Evolutionary conservation across 2,329 filamentous ascomycete genomes (phyloP).

Genomic region (Alternaria angustiovoidea): DNA sequence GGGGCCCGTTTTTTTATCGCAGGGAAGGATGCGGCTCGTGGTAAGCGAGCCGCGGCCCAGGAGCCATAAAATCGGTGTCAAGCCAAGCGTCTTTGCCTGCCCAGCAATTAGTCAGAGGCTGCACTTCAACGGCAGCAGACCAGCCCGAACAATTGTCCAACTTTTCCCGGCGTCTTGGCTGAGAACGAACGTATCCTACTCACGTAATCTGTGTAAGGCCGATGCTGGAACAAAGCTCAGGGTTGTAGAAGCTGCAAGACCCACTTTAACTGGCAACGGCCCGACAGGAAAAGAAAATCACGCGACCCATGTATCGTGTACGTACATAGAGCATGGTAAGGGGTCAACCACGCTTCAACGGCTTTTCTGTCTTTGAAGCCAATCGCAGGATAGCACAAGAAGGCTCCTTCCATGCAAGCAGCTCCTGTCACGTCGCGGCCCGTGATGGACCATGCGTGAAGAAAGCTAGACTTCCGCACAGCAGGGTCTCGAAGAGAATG

Average conservation of each 20-base stretch:
- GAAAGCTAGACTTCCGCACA: background rate
- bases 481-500: background rate
- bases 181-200: background rate
- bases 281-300: conserved; percentile 5
- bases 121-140: background rate
- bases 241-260: background rate
- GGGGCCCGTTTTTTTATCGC: conserved; percentile 7
- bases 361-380: background rate
- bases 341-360: background rate
- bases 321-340: background rate
- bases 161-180: background rate
- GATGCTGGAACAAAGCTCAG: background rate
- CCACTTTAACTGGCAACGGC: conserved; percentile 6
- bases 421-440: background rate
- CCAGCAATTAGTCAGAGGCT: background rate
- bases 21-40: conserved; percentile 6
- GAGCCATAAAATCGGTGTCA: background rate
- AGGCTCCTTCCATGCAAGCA: background rate
- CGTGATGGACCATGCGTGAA: background rate
- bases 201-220: background rate
- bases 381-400: background rate
- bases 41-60: background rate
- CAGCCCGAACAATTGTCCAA: background rate
- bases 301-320: background rate
- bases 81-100: background rate